Evolutionary conservation across 169 alveolate species (phyloP), one percentile per base, ranked within the genome.

Genomic region (Besnoitia besnoiti): DNA sequence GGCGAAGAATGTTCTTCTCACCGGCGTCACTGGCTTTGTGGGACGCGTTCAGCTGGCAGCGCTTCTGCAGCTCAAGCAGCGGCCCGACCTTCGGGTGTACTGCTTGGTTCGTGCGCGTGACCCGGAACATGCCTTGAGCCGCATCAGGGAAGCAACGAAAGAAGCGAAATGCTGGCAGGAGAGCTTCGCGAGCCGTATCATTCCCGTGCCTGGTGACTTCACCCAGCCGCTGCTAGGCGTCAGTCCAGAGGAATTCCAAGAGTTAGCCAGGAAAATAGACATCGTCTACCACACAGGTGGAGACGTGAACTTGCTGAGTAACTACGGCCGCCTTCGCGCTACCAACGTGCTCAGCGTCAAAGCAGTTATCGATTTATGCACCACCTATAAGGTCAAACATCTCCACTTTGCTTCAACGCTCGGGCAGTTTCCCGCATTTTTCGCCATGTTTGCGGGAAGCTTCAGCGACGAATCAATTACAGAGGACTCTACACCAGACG

Each of bases 221-320:
- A 94, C 95, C 42, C 92, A 88, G 39, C 94, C 93, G 27, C 73
- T 85, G 39, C 85, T 95, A 50, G 97, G 97, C 24, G 85, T 95
- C 44, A 88, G 94, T n/a, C 89, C 85, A 44, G 95, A 95, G 50
- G 91, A 91, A 42, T 92, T 92, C 85, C 80, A 93, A n/a, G 94
- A 94, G 62, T 92, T 94, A 27, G 91, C 95, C 67, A 75, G 61
- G 44, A 85, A 49, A 35, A 92, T 95, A 27, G 97, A 95, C 73
- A 91, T 95, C n/a, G 96, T 95, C 39, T 94, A 94, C 76, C 97
- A 95, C 92, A 95, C 96, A 8, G 97, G 97, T 27, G 97, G 97
- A 24, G 97, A 95, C 90, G 97, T 95, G 30, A 95, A 94, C 80
- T 90, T 95, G 46, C 90, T 95, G 51, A 93, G 96, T 77, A 95